Conservation (phyloP, 768 basidiomycete species). For the Daedaleopsis nitida region DNA sequence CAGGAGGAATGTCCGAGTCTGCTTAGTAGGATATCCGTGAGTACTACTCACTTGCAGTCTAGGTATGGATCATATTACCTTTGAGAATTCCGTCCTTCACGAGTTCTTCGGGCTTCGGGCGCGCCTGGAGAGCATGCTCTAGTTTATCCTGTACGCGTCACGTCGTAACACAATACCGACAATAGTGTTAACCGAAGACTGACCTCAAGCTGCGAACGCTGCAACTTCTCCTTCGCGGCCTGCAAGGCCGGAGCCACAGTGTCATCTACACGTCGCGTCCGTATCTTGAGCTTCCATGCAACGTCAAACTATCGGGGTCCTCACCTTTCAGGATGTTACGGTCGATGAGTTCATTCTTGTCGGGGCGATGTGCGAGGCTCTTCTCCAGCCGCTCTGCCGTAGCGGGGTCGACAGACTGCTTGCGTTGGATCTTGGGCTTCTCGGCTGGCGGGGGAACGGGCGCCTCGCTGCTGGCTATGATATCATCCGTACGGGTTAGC, state of each 20-base stretch:
- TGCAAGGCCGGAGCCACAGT: slow-evolving; percentile 62
- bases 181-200: slow-evolving; percentile 19
- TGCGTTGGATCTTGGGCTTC: slow-evolving; percentile 22
- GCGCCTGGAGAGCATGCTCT: slow-evolving; percentile 56
- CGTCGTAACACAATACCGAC: neutral
- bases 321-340: slow-evolving; percentile 72
- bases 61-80: slow-evolving; percentile 32
- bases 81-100: slow-evolving; percentile 65
- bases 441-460: slow-evolving; percentile 7
- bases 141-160: slow-evolving; percentile 53
- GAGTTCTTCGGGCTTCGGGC: slow-evolving; percentile 63
- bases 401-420: slow-evolving; percentile 35
- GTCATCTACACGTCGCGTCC: slow-evolving; percentile 46
- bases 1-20: slow-evolving; percentile 21
- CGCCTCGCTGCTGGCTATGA: neutral
- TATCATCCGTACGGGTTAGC: neutral
- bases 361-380: slow-evolving; percentile 53
- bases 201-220: slow-evolving; percentile 66
- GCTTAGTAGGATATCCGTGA: neutral
- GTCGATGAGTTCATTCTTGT: slow-evolving; percentile 62
- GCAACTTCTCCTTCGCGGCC: slow-evolving; percentile 59
- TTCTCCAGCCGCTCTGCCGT: slow-evolving; percentile 53
- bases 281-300: neutral
- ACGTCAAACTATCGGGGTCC: slow-evolving; percentile 6
- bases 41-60: neutral